A percentile compares a stretch with the other conserved stretches of the same genome.
Evolutionary conservation across 2,329 filamentous ascomycete genomes (phyloP).

Genomic region (Ophiobolus disseminans): DNA sequence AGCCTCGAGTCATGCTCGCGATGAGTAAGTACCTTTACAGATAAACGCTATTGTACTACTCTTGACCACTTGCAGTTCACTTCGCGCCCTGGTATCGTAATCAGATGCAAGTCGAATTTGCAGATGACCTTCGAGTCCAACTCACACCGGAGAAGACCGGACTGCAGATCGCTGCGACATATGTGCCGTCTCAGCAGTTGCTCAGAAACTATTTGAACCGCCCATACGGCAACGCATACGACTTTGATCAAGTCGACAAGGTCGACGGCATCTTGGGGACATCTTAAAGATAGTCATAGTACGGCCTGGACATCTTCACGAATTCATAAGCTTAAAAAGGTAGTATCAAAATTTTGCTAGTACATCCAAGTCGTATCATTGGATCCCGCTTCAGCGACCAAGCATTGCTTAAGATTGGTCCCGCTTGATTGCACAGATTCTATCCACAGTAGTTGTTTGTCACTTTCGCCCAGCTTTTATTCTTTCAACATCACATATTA

Average conservation of each 20-base stretch:
- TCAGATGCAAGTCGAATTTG: constrained; percentile 63
- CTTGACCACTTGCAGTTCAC: constrained; percentile 44
- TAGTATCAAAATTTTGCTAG: too few relatives aligned
- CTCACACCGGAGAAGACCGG: constrained; percentile 52
- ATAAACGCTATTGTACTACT: not conserved
- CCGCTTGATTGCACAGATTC: too few relatives aligned
- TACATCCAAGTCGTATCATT: too few relatives aligned
- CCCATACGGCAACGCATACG: constrained; percentile 68
- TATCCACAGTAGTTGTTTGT: too few relatives aligned
- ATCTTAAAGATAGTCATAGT: not conserved
- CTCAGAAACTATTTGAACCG: constrained; percentile 60
- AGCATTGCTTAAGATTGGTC: too few relatives aligned
- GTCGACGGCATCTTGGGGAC: constrained; percentile 30
- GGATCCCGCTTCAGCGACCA: too few relatives aligned
- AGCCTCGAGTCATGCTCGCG: constrained; percentile 56
- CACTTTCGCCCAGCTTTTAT: too few relatives aligned
- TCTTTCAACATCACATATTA: too few relatives aligned
- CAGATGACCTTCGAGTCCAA: constrained; percentile 57
- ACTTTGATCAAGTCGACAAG: constrained; percentile 60
- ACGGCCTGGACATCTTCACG: too few relatives aligned
- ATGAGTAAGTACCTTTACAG: constrained; percentile 30
- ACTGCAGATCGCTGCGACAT: constrained; percentile 61
- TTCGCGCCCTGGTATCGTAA: constrained; percentile 68
- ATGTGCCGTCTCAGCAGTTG: constrained; percentile 53
- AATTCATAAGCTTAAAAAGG: too few relatives aligned